Evolutionary conservation across 78 protist species (phyloP), one percentile per base, ranked within the genome.

Genomic region (Diacronema lutheri): DNA sequence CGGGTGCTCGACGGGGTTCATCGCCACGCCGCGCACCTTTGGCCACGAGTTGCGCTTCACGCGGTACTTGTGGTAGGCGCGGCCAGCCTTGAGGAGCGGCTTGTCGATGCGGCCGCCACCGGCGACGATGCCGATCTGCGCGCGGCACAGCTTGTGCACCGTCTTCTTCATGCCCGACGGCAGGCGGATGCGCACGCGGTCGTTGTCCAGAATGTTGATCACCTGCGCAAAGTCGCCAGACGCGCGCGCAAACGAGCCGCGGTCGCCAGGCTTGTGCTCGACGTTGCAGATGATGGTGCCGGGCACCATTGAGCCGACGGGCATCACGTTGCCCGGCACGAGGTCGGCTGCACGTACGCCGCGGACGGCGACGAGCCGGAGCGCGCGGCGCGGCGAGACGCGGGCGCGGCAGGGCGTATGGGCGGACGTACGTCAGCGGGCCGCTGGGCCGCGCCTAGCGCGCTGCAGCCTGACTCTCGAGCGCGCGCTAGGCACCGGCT

Each of bases 21-120:
- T 98, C 31, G 98, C 96, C 1, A 98, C 99, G 95, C 99, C 99
- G 61, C 99, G 91, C 38, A 96, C 98, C 33, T 64, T 37, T 33
- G 99, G 99, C 99, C 99, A 99, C 90, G 93, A 86, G 93, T 97
- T 96, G 86, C 99, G 95, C 98, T 98, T 98, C 60, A 89, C 99
- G 83, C 88, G 83, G 95, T 90, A 73, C 65, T 84, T 97, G 98
- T 96, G 95, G 98, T 87, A 95, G 50, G 96, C 92, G 87, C 74
- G 79, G 29, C 99, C 99, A 79, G 99, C 99, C 95, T 98, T 98
- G 65, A 99, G 92, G 73, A 99, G 79, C 61, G 99, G 99, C 98
- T 98, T 99, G 86, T 99, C 99, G 58, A 91, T 93, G 81, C 99
- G 98, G 46, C 99, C 99, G 86, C 99, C 99, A 44, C 99, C 99